Base-by-base conservation (phyloP, 2,329 filamentous ascomycete species). In the Microascus cirrosus region DNA sequence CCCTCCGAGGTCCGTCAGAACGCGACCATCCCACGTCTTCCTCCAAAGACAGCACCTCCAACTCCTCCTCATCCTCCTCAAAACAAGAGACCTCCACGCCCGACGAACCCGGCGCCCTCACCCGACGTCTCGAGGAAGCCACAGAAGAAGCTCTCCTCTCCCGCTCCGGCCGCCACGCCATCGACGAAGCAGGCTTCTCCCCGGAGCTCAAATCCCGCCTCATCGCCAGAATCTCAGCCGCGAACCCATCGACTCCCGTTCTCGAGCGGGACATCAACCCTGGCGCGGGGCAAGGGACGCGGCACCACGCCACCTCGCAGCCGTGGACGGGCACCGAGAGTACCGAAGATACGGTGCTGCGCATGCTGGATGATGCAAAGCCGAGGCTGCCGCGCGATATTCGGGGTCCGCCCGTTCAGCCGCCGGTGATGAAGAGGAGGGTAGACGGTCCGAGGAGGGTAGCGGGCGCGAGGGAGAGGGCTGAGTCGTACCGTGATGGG, bases 271-370 rank as follows among this genome's bases (percentile, higher is more conserved):
- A n/a, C 13, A 65, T 84, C 48, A 70, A 77, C 0, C 67, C 78
- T 3, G 79, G 81, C n/a, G 84, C 87, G 13, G 85, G 87, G 18
- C 77, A 79, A 63, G 86, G 85, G 13, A 87, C 86, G 1, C 79
- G 83, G 60, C 81, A 86, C 55, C 80, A 85, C 39, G 90, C 90
- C 1, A 76, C 79, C 0, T 82, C 85, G 7, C 73, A 79, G 59
- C 79, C 87, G 1, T 99, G 94, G 94, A 84, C 81, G 0, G 94
- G 93, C 2, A 77, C 80, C 13, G 94, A 97, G 71, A 76, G 75
- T 5, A 73, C 86, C 1, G 82, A 86, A 63, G 91, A 96, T 68
- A 80, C 87, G 0, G 85, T 90, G 24, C 73, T 95, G 54, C 84
- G 94, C 35, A 97, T 97, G 88, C 71, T 94, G 12, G 81, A 89